Percentiles rank a stretch among this genome's conserved stretches.
Conservation (phyloP, 768 basidiomycete genomes). For the Boletus huronensis region DNA sequence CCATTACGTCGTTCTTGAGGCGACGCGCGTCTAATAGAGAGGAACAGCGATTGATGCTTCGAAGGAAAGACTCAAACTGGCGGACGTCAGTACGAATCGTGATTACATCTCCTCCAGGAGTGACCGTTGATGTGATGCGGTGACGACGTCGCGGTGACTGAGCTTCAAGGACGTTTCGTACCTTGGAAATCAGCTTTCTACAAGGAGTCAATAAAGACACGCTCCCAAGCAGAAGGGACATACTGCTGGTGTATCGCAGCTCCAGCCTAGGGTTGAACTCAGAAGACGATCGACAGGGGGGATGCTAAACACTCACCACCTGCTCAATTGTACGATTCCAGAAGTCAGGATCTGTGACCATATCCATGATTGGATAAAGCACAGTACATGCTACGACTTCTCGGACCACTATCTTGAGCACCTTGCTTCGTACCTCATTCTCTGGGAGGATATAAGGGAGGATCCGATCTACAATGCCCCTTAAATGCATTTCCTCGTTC, state of each 20-base stretch:
- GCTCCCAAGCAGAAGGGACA: constrained; percentile 8
- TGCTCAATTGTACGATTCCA: constrained; percentile 94
- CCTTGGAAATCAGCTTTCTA: constrained; percentile 84
- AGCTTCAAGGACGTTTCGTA: constrained; percentile 78
- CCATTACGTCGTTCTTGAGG: constrained; percentile 86
- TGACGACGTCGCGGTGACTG: constrained; percentile 60
- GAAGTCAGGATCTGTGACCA: constrained; percentile 93
- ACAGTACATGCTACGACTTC: constrained; percentile 84
- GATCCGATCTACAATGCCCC: constrained; percentile 63
- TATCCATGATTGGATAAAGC: constrained; percentile 84
- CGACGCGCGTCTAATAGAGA: constrained; percentile 87
- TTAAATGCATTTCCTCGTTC: constrained; percentile 83
- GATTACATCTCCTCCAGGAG: constrained; percentile 60
- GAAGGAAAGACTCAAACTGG: constrained; percentile 89
- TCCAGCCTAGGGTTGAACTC: constrained; percentile 45
- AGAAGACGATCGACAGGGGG: constrained; percentile 5
- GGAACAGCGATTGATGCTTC: constrained; percentile 76
- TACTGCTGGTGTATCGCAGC: constrained; percentile 69
- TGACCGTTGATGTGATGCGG: constrained; percentile 38
- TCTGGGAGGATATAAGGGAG: constrained; percentile 74
- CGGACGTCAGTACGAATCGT: constrained; percentile 77
- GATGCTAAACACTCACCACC: constrained; percentile 56
- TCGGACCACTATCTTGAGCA: constrained; percentile 66
- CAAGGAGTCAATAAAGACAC: constrained; percentile 4
- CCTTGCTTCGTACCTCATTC: constrained; percentile 66